Evolutionary conservation across 495 filamentous ascomycete genomes (phyloP).

Genomic region (Chaetomidium leptoderma): DNA sequence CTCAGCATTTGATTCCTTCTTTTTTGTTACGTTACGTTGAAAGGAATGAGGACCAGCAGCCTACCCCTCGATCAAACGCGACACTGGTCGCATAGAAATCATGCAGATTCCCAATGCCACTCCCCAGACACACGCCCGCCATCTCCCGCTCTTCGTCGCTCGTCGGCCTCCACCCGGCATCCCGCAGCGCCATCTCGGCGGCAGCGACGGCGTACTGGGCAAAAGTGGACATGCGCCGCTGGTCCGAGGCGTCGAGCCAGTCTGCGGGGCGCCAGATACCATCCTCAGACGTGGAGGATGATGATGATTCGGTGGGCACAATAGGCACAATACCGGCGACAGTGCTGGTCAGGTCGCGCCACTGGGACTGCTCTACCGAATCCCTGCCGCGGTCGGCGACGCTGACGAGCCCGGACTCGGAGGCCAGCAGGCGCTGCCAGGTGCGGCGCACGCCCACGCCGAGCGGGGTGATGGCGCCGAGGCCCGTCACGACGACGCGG

Average conservation of each 20-base stretch:
- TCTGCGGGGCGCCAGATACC: slow-evolving; percentile 67
- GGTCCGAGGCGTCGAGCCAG: slow-evolving; percentile 66
- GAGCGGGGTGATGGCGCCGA: slow-evolving; percentile 88
- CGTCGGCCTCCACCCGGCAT: slow-evolving; percentile 74
- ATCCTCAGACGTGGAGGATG: not conserved
- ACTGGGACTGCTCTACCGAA: slow-evolving; percentile 37
- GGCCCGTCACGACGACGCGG: slow-evolving; percentile 89
- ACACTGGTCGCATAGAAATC: slow-evolving; percentile 81
- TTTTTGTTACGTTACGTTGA: no score
- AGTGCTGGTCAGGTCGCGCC: slow-evolving; percentile 69
- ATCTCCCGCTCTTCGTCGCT: slow-evolving; percentile 58
- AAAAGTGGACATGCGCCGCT: slow-evolving; percentile 85
- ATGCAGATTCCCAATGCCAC: slow-evolving; percentile 89
- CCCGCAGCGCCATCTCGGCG: slow-evolving; percentile 76
- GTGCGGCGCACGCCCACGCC: slow-evolving; percentile 74
- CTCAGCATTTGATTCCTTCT: slow-evolving; percentile 13
- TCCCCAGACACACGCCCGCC: slow-evolving; percentile 91
- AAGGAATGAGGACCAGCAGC: slow-evolving; percentile 31
- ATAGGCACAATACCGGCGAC: slow-evolving; percentile 78
- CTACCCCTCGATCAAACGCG: slow-evolving; percentile 66
- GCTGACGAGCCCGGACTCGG: slow-evolving; percentile 74
- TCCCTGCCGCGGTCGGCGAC: slow-evolving; percentile 51
- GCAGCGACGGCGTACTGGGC: slow-evolving; percentile 88
- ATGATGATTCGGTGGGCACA: not conserved
- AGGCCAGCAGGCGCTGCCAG: slow-evolving; percentile 76